These are phyloP conservation scores for Xanthoparmelia taractica DNA, from an alignment of 495 filamentous ascomycete species.

Conservation along the genomic window DNA sequence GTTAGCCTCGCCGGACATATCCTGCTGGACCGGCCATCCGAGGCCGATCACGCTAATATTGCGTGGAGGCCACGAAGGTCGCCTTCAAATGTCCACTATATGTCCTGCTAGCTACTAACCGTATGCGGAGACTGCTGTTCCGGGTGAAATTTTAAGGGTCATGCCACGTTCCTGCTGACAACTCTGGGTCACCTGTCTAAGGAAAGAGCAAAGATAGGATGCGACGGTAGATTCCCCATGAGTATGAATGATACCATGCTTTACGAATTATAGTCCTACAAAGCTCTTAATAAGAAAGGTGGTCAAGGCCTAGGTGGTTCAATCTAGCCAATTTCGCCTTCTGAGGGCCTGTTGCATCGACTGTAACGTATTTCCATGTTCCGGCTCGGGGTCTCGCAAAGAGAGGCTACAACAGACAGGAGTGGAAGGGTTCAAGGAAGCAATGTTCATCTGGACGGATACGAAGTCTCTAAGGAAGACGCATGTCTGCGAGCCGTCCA, in stretches of 20 bases:
- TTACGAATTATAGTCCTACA: not conserved
- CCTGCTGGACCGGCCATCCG: not conserved
- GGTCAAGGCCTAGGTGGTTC: not conserved
- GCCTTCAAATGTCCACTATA: not conserved
- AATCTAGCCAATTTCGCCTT: not conserved
- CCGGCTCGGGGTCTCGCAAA: not conserved
- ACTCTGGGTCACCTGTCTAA: not conserved
- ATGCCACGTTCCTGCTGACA: not conserved
- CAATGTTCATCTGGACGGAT: not conserved
- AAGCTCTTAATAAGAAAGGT: not conserved
- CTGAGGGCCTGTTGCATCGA: not conserved
- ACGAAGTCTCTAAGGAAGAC: not conserved
- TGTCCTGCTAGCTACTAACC: not conserved
- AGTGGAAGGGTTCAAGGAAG: not conserved
- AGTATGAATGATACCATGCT: not conserved
- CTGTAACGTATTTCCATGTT: not conserved
- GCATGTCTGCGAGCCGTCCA: not conserved
- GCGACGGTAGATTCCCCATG: not conserved
- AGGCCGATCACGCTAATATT: not conserved
- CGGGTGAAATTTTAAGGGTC: not conserved
- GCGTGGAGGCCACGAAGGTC: not conserved
- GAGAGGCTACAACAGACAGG: not conserved
- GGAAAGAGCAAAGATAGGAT: not conserved
- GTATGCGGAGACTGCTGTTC: not conserved
- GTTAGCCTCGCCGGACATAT: constrained; percentile 1